phyloP scores from a whole-genome alignment of 2,329 filamentous ascomycete genomes.

The Calonectria honghensis region DNA sequence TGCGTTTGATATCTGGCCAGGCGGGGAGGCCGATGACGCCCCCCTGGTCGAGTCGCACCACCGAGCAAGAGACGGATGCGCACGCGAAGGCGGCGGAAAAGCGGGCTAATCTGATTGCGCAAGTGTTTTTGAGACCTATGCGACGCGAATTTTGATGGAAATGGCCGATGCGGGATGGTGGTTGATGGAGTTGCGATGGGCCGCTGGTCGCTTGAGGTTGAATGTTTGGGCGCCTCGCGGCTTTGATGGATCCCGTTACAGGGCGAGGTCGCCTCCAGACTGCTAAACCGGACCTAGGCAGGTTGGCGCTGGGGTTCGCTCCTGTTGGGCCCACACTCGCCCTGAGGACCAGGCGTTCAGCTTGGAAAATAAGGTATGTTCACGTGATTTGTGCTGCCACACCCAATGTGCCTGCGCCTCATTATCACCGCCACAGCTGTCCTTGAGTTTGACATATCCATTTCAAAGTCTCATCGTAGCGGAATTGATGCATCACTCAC shows the following conservation, averaged over 20 bases:
- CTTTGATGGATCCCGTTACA: constrained; percentile 45
- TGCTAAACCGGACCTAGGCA: constrained; percentile 30
- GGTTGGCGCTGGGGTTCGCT: constrained; percentile 37
- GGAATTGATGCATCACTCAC: too few species aligned
- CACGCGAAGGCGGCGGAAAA: constrained; percentile 44
- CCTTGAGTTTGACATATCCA: too few species aligned
- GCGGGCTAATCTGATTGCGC: constrained; percentile 45
- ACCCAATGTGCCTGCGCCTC: not conserved
- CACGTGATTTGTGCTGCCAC: constrained; percentile 33
- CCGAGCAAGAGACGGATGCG: constrained; percentile 41
- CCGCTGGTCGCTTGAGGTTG: constrained; percentile 51
- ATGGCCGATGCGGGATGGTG: constrained; percentile 48
- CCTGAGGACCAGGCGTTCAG: constrained; percentile 24
- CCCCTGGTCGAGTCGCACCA: constrained; percentile 51
- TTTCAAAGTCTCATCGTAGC: too few species aligned
- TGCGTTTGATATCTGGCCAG: constrained; percentile 52
- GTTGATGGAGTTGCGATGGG: constrained; percentile 53
- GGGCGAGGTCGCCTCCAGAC: constrained; percentile 38
- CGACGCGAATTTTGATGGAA: constrained; percentile 58
- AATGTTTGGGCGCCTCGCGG: constrained; percentile 52
- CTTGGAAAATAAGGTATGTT: not conserved
- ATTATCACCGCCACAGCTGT: not conserved
- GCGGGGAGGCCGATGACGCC: constrained; percentile 54
- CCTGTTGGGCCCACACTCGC: constrained; percentile 24
- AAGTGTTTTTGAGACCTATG: constrained; percentile 38